Percentiles rank a stretch among this genome's conserved stretches.
phyloP scores from a whole-genome alignment of 768 basidiomycete species.

The Termitomyces sp. region DNA sequence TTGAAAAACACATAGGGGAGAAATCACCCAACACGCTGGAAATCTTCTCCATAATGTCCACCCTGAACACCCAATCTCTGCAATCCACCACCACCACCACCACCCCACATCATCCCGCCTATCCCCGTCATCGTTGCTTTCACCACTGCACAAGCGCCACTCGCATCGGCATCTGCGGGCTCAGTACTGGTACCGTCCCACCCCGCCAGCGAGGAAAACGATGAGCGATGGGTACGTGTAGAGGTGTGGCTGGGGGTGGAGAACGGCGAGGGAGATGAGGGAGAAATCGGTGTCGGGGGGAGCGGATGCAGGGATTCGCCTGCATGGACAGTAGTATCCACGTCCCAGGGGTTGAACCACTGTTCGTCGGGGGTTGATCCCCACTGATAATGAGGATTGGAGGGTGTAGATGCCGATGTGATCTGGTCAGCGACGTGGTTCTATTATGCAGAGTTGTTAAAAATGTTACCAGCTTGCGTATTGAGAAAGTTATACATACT shows the following conservation, averaged over 20 bases:
- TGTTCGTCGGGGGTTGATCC: neutral
- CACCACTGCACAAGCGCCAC: neutral
- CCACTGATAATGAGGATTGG: neutral
- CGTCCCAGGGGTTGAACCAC: neutral
- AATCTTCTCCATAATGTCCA: neutral
- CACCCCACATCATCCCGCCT: neutral
- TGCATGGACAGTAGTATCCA: neutral
- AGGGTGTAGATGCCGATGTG: too few relatives aligned
- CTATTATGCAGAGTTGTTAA: neutral
- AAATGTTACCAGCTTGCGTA: neutral
- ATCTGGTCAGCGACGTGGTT: neutral
- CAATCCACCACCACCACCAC: neutral
- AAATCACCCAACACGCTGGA: neutral
- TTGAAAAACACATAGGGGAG: neutral
- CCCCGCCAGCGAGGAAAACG: conserved; percentile 1
- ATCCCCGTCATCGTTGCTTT: neutral
- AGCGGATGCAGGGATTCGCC: neutral
- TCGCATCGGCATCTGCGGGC: neutral
- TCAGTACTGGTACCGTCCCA: conserved; percentile 15
- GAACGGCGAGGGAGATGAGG: neutral
- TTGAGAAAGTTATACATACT: neutral
- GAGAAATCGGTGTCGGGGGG: conserved; percentile 1
- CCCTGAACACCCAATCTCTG: neutral
- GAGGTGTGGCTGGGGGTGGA: neutral
- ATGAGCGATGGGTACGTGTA: neutral